Evolutionary conservation across 257 asterid species (phyloP).

Genomic region (Paraleonurus japonicus): DNA sequence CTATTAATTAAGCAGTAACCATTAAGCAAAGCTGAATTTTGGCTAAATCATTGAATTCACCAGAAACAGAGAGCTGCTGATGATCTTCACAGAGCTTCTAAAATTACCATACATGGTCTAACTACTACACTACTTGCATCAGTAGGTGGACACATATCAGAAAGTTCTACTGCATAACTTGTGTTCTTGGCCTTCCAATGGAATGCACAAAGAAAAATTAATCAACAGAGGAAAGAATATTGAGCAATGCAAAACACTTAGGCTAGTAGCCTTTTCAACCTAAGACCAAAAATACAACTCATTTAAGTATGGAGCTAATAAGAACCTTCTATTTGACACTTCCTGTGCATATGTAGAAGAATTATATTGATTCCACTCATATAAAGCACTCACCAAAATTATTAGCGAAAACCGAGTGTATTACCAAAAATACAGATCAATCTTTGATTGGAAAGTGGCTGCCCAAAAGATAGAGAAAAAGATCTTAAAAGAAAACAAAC

Average conservation of each 20-base stretch:
- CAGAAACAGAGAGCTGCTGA: neutral
- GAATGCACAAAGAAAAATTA: neutral
- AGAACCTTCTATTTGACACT: neutral
- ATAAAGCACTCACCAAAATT: neutral
- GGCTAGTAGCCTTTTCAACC: neutral
- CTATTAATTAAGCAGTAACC: neutral
- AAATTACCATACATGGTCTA: neutral
- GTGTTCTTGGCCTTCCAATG: neutral
- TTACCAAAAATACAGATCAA: neutral
- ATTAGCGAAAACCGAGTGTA: neutral
- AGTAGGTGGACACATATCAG: neutral
- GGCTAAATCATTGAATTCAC: neutral
- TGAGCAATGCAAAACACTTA: neutral
- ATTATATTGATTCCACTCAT: neutral
- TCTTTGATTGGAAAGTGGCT: neutral
- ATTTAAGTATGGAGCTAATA: neutral
- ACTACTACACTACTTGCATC: neutral
- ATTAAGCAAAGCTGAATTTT: neutral
- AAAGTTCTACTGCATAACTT: neutral
- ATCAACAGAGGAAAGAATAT: neutral
- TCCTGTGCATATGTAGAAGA: neutral
- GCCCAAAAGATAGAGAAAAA: neutral
- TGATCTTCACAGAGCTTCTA: constrained; percentile 8
- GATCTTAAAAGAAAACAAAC: neutral
- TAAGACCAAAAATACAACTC: neutral